Base-by-base conservation (phyloP, 2,329 filamentous ascomycete genomes). In the Curvularia eragrostidis region DNA sequence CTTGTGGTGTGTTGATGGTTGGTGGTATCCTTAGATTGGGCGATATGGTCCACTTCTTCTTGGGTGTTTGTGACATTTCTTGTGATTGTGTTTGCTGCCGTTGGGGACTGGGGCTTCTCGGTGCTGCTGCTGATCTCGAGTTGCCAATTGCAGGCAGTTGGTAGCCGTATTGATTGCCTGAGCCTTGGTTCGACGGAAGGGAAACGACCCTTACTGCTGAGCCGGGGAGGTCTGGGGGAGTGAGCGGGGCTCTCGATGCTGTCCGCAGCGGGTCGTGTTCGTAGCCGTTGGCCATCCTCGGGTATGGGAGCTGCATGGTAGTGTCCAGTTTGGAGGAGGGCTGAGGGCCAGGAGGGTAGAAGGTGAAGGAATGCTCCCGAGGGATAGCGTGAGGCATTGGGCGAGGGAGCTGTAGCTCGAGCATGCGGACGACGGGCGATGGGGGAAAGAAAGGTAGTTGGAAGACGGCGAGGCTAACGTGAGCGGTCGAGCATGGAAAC, bases 311-410 rank as follows among this genome's bases (percentile, higher is more conserved):
- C 66, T 76, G 73, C 70, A 75, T 75, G 26, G 65, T 52, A 46
- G 69, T 43, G 49, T 74, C 71, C 36, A 71, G 61, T 63, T 73
- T 74, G 52, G 66, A 61, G 48, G 61, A 46, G 46, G 62, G 56
- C 56, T 58, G 66, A 18, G 66, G 52, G 48, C 57, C 58, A 49
- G 72, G 63, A 50, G 68, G 55, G 68, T 69, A 73, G 66, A 72
- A 67, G 67, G 73, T 69, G 66, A 72, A 67, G 55, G 74, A 60
- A 64, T 63, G 69, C 61, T 75, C 73, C 65, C 72, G 67, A 36
- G 72, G 67, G 52, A 77, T 61, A 63, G 74, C 73, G 74, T 77
- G 74, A 70, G 75, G 74, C 75, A 77, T 78, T 70, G 75, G 73
- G 42, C 69, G 68, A 28, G 74, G 75, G 32, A 76, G 73, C 64